Base-by-base conservation (phyloP, 345 rosid species). In the Passiflora organensis region DNA sequence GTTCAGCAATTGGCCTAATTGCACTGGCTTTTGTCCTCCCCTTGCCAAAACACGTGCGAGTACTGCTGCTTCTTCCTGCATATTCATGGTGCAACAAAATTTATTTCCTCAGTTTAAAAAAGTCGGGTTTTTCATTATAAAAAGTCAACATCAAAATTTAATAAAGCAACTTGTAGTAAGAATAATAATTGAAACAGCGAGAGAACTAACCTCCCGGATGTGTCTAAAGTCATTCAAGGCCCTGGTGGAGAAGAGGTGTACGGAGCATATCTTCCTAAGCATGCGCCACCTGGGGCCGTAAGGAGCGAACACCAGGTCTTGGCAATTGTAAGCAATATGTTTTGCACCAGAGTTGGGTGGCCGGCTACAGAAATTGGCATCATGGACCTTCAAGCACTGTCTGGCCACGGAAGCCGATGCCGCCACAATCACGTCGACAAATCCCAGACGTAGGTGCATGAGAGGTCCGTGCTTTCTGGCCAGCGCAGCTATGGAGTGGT, bases 311-410 rank as follows among this genome's bases (percentile, higher is more conserved):
- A 88, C 98, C 15, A 91, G 78, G 75, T 91, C 98, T 43, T 91
- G 96, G 10, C 88, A 86, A 24, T 91, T 88, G 23, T 91, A 91
- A 0, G 98, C 95, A 6, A 91, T 70, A 52, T 91, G 68, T 61
- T 88, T 88, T 13, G 93, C 98, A 15, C 98, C 98, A 2, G 96
- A 65, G 64, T 78, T 91, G 0, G 96, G 94, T 13, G 98, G 96
- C 17, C 98, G 75, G 81, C 88, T 86, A 5, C 87, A 78, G 79
- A 91, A 91, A 57, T 88, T 91, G 13, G 85, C 69, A 22, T 91
- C 98, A 18, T 91, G 90, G 34, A 54, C 34, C 61, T 86, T 88
- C 64, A 91, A 61, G 68, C 86, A 86, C 72, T 88, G 94, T 3
- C 86, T 68, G 1, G 98, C 98, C 23, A 84, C 85, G 8, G 95